A percentile compares a stretch with the other conserved stretches of the same genome.
phyloP scores from a whole-genome alignment of 2,329 filamentous ascomycete genomes.

The Clarireedia homoeocarpa region DNA sequence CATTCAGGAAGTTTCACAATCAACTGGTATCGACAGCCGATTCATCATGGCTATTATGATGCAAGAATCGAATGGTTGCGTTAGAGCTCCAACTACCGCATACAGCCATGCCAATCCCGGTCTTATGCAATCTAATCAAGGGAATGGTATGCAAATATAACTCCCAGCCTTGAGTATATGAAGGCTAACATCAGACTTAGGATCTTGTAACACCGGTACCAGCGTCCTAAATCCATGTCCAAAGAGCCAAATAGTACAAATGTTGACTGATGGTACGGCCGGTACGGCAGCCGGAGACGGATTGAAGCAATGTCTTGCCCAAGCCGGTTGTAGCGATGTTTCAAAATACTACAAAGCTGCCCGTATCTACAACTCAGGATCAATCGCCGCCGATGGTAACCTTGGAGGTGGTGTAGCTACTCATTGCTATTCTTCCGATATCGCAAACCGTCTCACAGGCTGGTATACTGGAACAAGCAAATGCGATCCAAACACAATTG shows the following conservation, averaged over 20 bases:
- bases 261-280: constrained; percentile 27
- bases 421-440: constrained; percentile 20
- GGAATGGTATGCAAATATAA: neutral
- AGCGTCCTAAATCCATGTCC: constrained; percentile 10
- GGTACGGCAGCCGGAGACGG: constrained; percentile 24
- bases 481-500: constrained; percentile 14
- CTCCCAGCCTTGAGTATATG: neutral
- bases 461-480: constrained; percentile 6
- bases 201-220: constrained; percentile 17
- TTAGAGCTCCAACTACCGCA: constrained; percentile 13
- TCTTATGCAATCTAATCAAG: constrained; percentile 24
- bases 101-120: constrained; percentile 17
- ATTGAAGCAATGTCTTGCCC: constrained; percentile 18
- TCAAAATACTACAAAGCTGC: constrained; percentile 31
- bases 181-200: neutral
- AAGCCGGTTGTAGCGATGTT: constrained; percentile 21
- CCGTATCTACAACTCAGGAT: constrained; percentile 36
- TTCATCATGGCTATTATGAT: constrained; percentile 30
- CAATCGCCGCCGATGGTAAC: constrained; percentile 27
- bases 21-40: constrained; percentile 12
- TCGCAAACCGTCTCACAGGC: constrained; percentile 22
- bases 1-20: constrained; percentile 10
- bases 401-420: constrained; percentile 23
- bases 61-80: constrained; percentile 29
- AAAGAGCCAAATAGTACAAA: constrained; percentile 21